Conservation (phyloP, 768 basidiomycete genomes). For the Psilocybe azurescens region DNA sequence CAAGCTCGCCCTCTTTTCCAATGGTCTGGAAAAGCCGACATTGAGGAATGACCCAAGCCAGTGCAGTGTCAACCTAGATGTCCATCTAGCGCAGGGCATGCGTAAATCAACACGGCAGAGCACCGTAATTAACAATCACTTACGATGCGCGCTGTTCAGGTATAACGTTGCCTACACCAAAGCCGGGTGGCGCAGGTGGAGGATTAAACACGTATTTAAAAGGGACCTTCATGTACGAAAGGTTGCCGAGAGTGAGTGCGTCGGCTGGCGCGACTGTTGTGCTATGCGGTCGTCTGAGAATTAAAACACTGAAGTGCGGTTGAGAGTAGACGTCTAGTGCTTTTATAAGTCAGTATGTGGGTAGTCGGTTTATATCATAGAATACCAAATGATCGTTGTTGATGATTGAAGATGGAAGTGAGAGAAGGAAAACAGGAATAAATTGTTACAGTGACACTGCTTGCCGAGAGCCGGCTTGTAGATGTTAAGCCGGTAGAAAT, state of each 20-base stretch:
- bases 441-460: neutral
- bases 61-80: slow-evolving; percentile 53
- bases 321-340: no score
- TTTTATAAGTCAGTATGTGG: no score
- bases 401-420: no score
- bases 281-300: no score
- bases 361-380: no score
- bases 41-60: slow-evolving; percentile 60
- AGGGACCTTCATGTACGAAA: slow-evolving; percentile 25
- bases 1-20: slow-evolving; percentile 55
- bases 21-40: slow-evolving; percentile 63
- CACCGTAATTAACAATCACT: slow-evolving; percentile 16
- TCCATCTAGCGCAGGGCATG: slow-evolving; percentile 27
- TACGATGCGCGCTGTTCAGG: slow-evolving; percentile 48
- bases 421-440: neutral
- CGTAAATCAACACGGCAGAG: no score
- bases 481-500: no score
- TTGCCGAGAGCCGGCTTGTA: no score
- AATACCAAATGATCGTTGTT: no score
- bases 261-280: neutral
- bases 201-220: slow-evolving; percentile 42
- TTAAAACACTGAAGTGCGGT: no score
- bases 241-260: neutral
- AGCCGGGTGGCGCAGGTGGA: slow-evolving; percentile 53
- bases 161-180: slow-evolving; percentile 49